Base-by-base conservation (phyloP, 495 filamentous ascomycete species). In the Neohortaea acidophila region DNA sequence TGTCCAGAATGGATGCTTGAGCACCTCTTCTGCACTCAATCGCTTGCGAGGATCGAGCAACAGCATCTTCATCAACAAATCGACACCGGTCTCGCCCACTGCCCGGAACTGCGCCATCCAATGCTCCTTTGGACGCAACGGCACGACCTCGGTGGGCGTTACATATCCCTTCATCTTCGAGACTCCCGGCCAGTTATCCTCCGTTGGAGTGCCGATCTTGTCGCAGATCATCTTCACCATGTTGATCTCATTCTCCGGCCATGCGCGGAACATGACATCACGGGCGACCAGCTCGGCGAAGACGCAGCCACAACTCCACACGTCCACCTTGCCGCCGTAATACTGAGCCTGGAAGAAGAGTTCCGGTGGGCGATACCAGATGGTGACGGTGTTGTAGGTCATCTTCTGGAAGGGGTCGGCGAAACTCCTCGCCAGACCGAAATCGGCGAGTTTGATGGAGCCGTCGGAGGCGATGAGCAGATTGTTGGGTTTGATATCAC, bases 401-500 rank as follows among this genome's bases (percentile, higher is more conserved):
- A 99, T 99, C 39, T 64, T 64, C 41, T 72, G 62, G 43, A 83
- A 82, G 0, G 91, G 91, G 56, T 99, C 89, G 2, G 82, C 75
- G 53, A 94, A 93, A 25, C 68, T 70, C 43, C 91, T 64, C 9
- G 89, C 89, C 20, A 96, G 71, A 65, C 89, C 89, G 54, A 99
- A 99, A 79, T 99, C 89, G 4, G 89, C 91, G 30, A 99, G 70
- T 56, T 96, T 99, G 43, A 96, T 72, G 52, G 86, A 81, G 15
- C 89, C 87, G 53, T 93, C 78, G 10, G 84, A 77, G 11, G 85
- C 84, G 44, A 96, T 89, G 32, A 99, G 70, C 53, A 96, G 63
- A 60, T 99, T 96, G 70, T 96, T 96, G 22, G 89, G 87, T 57
- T 99, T 99, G 65, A 99, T 96, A 65, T 99, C 91, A 45, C 89